Evolutionary conservation across 192 early-diverging fungal species (phyloP), one percentile per base, ranked within the genome.

Genomic region (Mortierella alpina): DNA sequence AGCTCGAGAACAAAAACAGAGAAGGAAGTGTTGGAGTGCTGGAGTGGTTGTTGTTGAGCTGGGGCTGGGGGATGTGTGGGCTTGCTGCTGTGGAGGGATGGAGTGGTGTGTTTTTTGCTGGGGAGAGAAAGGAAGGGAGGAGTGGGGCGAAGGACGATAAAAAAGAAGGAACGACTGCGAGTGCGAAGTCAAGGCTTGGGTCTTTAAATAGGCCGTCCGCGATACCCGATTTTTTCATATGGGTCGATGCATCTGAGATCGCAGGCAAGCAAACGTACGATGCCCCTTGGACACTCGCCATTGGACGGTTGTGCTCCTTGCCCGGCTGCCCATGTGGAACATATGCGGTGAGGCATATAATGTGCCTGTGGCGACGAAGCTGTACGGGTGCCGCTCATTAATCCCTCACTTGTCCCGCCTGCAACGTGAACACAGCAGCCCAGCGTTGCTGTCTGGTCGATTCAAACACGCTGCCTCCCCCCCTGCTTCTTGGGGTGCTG

Each of bases 201-300:
- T 48, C 59, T 62, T 70, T 53, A 44, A 59, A 59, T 53, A 70
- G 57, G 56, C 20, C 12, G 42, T 46, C 42, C 8, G 11, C 14
- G 22, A 44, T n/a, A 9, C 56, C 46, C 11, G 18, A 57, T 44
- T 48, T 47, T 7, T 63, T 17, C 61, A 55, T 18, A 8, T 7
- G 53, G n/a, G 22, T 18, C n/a, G n/a, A 55, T 18, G n/a, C 18
- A 18, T 4, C 7, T 13, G 12, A 9, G 7, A 55, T 55, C 15
- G 18, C 53, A 55, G 53, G 31, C 31, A 31, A 31, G 31, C 31
- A 31, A 31, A 31, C 31, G 31, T 31, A 31, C 31, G 31, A 31
- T 31, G 31, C 31, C 31, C 31, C 31, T 31, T 31, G 31, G 31
- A 31, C 53, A n/a, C 8, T 8, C 7, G n/a, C n/a, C 53, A 15